Evolutionary conservation across 2,329 filamentous ascomycete species (phyloP), one percentile per base, ranked within the genome.

Genomic region (Trichoderma sp.): DNA sequence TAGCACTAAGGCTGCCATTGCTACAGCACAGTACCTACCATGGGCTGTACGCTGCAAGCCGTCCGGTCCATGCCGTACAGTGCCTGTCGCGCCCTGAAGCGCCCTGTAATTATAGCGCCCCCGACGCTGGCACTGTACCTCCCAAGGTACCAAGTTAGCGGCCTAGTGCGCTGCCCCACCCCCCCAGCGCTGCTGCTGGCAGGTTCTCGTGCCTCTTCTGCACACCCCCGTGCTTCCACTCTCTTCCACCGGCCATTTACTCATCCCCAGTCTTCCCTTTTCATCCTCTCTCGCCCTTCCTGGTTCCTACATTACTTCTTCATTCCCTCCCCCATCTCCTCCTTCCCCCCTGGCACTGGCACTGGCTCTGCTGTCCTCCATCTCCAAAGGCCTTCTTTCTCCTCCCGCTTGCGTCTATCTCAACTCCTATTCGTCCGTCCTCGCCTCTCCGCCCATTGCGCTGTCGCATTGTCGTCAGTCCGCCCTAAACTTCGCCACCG

Each of bases 301-400:
- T 71, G 69, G 75, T 73, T 39, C 60, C 45, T 64, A 65, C 61
- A 34, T 65, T 65, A 57, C 73, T 74, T 70, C 71, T 73, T 73
- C 75, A 76, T 73, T 73, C 72, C 72, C 70, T 72, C 72, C 72
- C 45, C 64, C 70, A 69, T 71, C 68, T 59, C 74, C 73, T 74
- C 76, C 74, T 73, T 74, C 76, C 75, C 74, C 75, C 74, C 71
- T 76, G 73, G 73, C 25, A 52, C 34, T 32, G 25, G 25, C 56
- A 35, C 29, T 54, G n/a, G n/a, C n/a, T n/a, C n/a, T n/a, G 57
- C 37, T 52, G 32, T 64, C 48, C 74, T 73, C 74, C 72, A 57
- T 59, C 67, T 59, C 72, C 74, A 76, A 75, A 75, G 74, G 70
- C 75, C 75, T 75, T 78, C 75, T 76, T 76, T 75, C 74, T 76